Evolutionary conservation across 805 yeast species (phyloP), one percentile per base, ranked within the genome.

Genomic region (Candida cerambycidarum): DNA sequence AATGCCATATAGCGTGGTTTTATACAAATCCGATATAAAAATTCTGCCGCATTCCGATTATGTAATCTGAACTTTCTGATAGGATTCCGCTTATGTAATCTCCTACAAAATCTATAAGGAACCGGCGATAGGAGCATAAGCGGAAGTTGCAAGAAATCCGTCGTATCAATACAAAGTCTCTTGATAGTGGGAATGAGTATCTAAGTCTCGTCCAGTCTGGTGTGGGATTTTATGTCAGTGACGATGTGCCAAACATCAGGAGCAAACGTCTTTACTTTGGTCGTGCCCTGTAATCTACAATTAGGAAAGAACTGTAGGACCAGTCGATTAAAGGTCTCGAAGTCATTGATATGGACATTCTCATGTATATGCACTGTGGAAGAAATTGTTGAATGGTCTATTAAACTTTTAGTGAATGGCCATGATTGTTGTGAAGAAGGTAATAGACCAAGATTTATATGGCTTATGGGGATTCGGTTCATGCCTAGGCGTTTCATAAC

Each of bases 221-320:
- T n/a, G n/a, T n/a, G n/a, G n/a, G n/a, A n/a, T 67, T 73, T 13
- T 17, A 25, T 25, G 9, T 28, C 39, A 13, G 39, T 36, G 11
- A 86, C 85, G 1, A 85, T 65, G 52, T 88, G 96, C 83, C 86
- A 83, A 1, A 89, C 80, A 38, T 84, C 92, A 0, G 96, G 96
- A 0, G 96, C 95, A 70, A 82, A 88, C 0, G 92, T 85, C 63
- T 88, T 89, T 42, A 89, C 85, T 50, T 68, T 76, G 1, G 53
- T 8, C 9, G 61, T 61, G 5, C 35, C 42, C 3, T 25, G 5
- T 9, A 35, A 24, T 3, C 12, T n/a, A 9, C 42, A 23, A 13
- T 6, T 13, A 3, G 42, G 43, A 32, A 50, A 50, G 9, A 31
- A 10, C 4, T 30, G n/a, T 1, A 56, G 49, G 4, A 40, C 12